Evolutionary conservation across 768 basidiomycete species (phyloP), one percentile per base, ranked within the genome.

Genomic region (Clathrus columnatus): DNA sequence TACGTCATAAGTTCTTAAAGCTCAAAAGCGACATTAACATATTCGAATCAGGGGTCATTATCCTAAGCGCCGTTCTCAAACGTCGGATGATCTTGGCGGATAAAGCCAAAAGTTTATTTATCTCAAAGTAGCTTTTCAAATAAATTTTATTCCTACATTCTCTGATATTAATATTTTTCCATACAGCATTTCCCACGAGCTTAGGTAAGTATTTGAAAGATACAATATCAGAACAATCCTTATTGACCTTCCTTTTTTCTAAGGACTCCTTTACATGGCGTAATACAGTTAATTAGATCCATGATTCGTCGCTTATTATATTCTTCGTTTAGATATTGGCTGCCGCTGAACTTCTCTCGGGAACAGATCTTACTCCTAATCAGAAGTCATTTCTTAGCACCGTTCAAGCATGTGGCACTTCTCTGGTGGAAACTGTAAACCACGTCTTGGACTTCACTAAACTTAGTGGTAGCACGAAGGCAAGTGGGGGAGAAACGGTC

Each of bases 381-480:
- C 94, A 97, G 67, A 66, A 73, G 8, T 91, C 92, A 0, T 95
- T 92, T 73, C 71, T 96, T 49, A 87, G 92, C 64, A 96, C 94
- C 0, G 89, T 96, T 1, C 88, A 93, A 67, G 92, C 91, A 5
- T 96, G 93, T 64, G 93, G 92, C 14, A 94, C 87, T n/a, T 91
- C 91, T 0, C 77, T 97, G 1, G 90, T 94, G 42, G 94, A 97
- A 72, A 95, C 93, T 0, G 92, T 97, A 48, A 96, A 96, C 64
- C 94, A 97, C 62, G 94, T 97, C 5, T 73, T 97, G 24, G 94
- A 97, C 67, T 97, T 94, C 64, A 95, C 92, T 27, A 97, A 97
- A 65, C 76, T 95, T 21, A 92, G 89, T 58, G 92, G 91, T 20
- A 89, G 86, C 62, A 75, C 82, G 46, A 89, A 88, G 65, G 76